Conservation (phyloP, 495 filamentous ascomycete genomes). For the Rostrohypoxylon terebratum region DNA sequence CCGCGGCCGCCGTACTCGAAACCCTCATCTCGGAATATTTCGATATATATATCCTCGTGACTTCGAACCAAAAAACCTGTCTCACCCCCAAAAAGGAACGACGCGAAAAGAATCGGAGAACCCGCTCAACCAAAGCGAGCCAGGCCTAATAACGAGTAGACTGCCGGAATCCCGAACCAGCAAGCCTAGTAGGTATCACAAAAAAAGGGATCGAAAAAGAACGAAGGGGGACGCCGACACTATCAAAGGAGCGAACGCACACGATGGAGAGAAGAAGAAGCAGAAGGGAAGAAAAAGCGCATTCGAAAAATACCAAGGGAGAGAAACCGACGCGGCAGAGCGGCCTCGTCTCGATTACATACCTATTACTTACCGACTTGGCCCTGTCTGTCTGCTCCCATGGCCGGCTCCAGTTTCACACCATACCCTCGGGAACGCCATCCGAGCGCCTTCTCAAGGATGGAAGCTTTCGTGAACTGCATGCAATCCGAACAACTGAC, state of each 20-base stretch:
- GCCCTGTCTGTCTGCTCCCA: not conserved
- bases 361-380: not conserved
- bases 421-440: conserved; percentile 29
- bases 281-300: conserved; percentile 11
- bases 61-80: not conserved
- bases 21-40: conserved; percentile 29
- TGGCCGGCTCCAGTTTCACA: conserved; percentile 14
- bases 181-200: conserved; percentile 17
- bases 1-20: conserved; percentile 34
- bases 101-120: conserved; percentile 12
- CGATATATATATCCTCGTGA: not conserved
- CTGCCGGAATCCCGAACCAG: conserved; percentile 40
- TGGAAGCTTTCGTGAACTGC: not conserved
- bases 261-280: not conserved
- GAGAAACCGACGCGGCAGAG: not conserved
- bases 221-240: conserved; percentile 11
- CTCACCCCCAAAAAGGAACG: conserved; percentile 1
- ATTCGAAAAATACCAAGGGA: conserved; percentile 13
- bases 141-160: conserved; percentile 11
- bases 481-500: not conserved
- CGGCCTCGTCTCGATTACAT: conserved; percentile 9
- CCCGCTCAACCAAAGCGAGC: conserved; percentile 14
- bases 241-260: conserved; percentile 36
- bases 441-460: conserved; percentile 24
- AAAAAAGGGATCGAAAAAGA: not conserved